Evolutionary conservation across 345 rosid species (phyloP), one percentile per base, ranked within the genome.

Genomic region (Eutrema heterophyllum): DNA sequence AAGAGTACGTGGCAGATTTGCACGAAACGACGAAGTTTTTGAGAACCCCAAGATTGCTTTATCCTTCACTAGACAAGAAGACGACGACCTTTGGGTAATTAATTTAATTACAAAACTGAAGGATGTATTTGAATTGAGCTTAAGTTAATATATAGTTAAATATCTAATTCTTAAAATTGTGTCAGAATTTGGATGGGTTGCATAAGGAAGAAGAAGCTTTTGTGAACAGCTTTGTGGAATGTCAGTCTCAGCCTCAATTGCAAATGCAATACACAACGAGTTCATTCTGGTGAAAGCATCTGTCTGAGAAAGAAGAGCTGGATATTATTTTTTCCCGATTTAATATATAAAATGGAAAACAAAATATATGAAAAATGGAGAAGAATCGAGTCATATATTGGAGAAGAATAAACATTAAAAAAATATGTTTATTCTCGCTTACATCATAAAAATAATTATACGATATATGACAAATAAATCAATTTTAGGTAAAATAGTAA

Each of bases 1-100:
- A 1, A 90, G 99, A 49, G 85, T 92, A 80, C 99, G 97, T 80
- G 99, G 99, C 88, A 92, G 99, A 76, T 95, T 95, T 82, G 99
- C 97, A 46, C 85, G 99, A 52, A 95, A 91, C 75, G 97, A 92
- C 76, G 97, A 95, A 56, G 64, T 66, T 8, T 65, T 49, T 11
- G 77, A 92, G 69, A 79, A 60, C 83, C 83, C 92, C 63, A 92
- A 88, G 68, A 76, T 74, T 60, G 66, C 88, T 64, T 83, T 86
- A 5, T 70, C 89, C 40, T 80, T 84, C 18, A 38, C 72, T 50
- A 81, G 88, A 81, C 88, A 86, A 57, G 88, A 89, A 57, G 87
- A 87, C 62, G 92, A 90, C 11, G 91, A 95, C 50, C 84, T 81
- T 27, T 90, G 96, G 97, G 99, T 95, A 88, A 57, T 21, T 45